Conservation (phyloP, 164 flowering plant genomes). For the Amborella trichopoda region DNA sequence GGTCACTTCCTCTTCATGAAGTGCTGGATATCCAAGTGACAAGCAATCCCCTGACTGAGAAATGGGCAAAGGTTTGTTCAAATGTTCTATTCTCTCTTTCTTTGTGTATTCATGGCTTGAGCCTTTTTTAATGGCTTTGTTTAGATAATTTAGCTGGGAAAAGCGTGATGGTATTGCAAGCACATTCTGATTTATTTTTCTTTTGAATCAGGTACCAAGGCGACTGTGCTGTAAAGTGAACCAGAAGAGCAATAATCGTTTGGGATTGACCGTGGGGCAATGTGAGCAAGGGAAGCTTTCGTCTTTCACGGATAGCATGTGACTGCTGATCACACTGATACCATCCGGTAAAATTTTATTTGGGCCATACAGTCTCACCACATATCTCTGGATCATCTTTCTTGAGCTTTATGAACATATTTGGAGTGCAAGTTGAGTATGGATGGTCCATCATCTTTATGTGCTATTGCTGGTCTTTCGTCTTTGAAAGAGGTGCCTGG, state of each 20-base stretch:
- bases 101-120: background rate
- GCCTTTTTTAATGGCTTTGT: background rate
- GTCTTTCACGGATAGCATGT: slow-evolving; percentile 14
- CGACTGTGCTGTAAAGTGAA: slow-evolving; percentile 39
- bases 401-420: too few relatives aligned
- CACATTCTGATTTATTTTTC: background rate
- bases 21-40: slow-evolving; percentile 31
- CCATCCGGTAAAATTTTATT: too few relatives aligned
- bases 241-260: slow-evolving; percentile 19
- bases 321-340: slow-evolving; percentile 12
- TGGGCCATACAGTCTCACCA: too few relatives aligned
- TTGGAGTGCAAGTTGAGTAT: too few relatives aligned
- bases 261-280: slow-evolving; percentile 32
- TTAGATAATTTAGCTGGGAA: too few relatives aligned
- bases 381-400: too few relatives aligned
- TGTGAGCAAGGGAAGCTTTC: slow-evolving; percentile 27
- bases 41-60: slow-evolving; percentile 27
- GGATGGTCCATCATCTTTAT: slow-evolving; percentile 3
- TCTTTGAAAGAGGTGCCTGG: too few relatives aligned
- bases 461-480: background rate
- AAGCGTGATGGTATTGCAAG: background rate
- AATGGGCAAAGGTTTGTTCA: slow-evolving; percentile 48
- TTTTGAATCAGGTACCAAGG: slow-evolving; percentile 28
- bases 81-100: too few relatives aligned
- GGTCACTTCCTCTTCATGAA: slow-evolving; percentile 21